Conservation (phyloP, 2,329 filamentous ascomycete genomes). For the Sclerotinia sclerotiorum region DNA sequence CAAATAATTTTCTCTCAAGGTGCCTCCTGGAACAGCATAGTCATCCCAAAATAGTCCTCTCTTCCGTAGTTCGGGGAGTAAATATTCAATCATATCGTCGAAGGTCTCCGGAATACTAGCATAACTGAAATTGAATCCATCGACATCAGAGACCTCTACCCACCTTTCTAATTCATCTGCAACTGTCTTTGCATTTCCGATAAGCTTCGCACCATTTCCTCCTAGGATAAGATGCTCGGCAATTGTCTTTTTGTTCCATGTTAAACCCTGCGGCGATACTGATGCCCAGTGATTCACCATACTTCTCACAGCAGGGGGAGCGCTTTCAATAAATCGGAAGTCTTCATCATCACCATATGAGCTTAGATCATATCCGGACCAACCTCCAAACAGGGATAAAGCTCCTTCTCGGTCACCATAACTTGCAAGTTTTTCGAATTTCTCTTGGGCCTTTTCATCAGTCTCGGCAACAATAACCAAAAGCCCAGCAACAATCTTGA, state of each 20-base stretch:
- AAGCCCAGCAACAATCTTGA: conserved; percentile 68
- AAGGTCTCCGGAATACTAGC: conserved; percentile 62
- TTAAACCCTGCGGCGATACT: conserved; percentile 38
- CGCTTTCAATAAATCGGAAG: conserved; percentile 52
- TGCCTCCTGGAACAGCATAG: conserved; percentile 56
- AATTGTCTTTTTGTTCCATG: conserved; percentile 42
- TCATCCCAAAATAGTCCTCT: conserved; percentile 56
- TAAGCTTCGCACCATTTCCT: conserved; percentile 34
- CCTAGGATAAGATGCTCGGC: conserved; percentile 35
- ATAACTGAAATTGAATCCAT: conserved; percentile 37
- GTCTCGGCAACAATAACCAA: conserved; percentile 65
- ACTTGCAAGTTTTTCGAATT: conserved; percentile 59
- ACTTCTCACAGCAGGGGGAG: conserved; percentile 48
- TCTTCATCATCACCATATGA: conserved; percentile 64
- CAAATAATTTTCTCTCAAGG: conserved; percentile 62
- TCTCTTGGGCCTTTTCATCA: conserved; percentile 63
- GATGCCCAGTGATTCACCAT: conserved; percentile 50
- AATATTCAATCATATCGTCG: conserved; percentile 63
- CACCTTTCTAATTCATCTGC: conserved; percentile 36
- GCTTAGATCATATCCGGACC: conserved; percentile 67
- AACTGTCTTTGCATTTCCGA: conserved; percentile 32
- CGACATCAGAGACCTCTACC: conserved; percentile 34
- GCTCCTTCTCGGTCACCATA: conserved; percentile 67
- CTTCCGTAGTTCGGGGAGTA: conserved; percentile 62
- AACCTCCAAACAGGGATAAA: conserved; percentile 69